Conservation (phyloP, 306 rosid species). For the Leucaena leucocephala region DNA sequence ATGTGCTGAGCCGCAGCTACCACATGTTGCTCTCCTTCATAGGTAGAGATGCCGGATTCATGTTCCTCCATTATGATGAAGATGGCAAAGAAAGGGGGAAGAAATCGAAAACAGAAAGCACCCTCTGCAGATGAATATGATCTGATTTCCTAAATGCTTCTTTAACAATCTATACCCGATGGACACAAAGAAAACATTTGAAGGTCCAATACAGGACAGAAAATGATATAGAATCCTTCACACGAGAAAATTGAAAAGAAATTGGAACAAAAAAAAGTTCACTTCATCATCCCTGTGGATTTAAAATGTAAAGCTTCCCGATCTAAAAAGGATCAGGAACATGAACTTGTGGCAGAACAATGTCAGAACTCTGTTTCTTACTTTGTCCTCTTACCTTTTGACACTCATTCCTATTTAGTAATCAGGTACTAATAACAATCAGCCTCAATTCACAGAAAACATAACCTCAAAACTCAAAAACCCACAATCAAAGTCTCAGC, state of each 20-base stretch:
- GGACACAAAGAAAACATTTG: not conserved
- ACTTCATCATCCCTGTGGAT: not conserved
- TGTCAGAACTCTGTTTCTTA: not conserved
- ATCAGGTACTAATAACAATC: not conserved
- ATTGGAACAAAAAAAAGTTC: not conserved
- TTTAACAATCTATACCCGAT: not conserved
- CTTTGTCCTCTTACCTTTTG: not conserved
- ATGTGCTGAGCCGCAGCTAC: conserved; percentile 67
- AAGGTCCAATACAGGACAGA: not conserved
- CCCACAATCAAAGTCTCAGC: not conserved
- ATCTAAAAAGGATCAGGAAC: not conserved
- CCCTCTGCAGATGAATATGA: conserved; percentile 23
- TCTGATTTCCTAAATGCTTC: conserved; percentile 4
- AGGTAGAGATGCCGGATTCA: conserved; percentile 34
- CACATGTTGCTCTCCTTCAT: conserved; percentile 58
- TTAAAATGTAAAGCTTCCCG: not conserved
- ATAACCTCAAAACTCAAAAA: not conserved
- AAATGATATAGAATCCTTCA: not conserved
- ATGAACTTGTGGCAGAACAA: not conserved
- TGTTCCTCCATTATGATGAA: conserved; percentile 50
- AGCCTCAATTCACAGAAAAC: not conserved
- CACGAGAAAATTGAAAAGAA: conserved; percentile 9
- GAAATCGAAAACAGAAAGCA: conserved; percentile 13
- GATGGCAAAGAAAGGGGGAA: not conserved
- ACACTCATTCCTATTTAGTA: not conserved